Evolutionary conservation across 2,329 filamentous ascomycete genomes (phyloP).

Genomic region (Penicillium occitanis): DNA sequence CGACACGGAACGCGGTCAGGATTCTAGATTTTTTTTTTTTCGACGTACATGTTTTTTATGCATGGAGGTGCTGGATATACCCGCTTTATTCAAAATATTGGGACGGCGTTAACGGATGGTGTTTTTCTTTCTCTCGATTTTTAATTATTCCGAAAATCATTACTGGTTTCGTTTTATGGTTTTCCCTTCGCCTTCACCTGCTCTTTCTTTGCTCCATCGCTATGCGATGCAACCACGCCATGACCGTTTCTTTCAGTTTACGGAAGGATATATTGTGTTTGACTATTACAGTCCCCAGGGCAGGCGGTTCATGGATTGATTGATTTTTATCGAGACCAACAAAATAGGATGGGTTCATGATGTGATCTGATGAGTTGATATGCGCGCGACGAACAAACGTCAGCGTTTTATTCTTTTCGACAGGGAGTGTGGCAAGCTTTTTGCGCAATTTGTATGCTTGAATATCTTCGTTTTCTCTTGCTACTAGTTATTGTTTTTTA

Average conservation of each 20-base stretch:
- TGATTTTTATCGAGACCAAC: background rate
- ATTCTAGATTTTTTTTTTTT: slow-evolving; percentile 24
- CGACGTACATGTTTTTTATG: slow-evolving; percentile 38
- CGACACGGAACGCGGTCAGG: slow-evolving; percentile 13
- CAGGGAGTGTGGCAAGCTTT: background rate
- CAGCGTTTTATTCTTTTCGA: background rate
- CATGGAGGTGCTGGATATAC: slow-evolving; percentile 52
- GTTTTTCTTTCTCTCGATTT: slow-evolving; percentile 13
- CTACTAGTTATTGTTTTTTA: background rate
- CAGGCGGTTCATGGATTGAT: background rate
- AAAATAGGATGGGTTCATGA: slow-evolving; percentile 1
- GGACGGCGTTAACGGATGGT: slow-evolving; percentile 38
- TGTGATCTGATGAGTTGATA: slow-evolving; percentile 13
- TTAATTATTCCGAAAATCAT: slow-evolving; percentile 7
- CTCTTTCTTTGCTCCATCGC: background rate
- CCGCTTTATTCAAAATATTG: slow-evolving; percentile 42
- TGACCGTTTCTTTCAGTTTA: slow-evolving; percentile 3
- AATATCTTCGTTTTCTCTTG: slow-evolving; percentile 3
- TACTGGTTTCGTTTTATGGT: background rate
- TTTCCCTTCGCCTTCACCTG: background rate
- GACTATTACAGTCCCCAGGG: background rate
- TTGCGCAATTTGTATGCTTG: slow-evolving; percentile 4
- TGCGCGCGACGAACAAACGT: background rate
- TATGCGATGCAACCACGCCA: slow-evolving; percentile 2
- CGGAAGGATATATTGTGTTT: background rate